Evolutionary conservation across 306 rosid species (phyloP).

Genomic region (Dryas drummondii): DNA sequence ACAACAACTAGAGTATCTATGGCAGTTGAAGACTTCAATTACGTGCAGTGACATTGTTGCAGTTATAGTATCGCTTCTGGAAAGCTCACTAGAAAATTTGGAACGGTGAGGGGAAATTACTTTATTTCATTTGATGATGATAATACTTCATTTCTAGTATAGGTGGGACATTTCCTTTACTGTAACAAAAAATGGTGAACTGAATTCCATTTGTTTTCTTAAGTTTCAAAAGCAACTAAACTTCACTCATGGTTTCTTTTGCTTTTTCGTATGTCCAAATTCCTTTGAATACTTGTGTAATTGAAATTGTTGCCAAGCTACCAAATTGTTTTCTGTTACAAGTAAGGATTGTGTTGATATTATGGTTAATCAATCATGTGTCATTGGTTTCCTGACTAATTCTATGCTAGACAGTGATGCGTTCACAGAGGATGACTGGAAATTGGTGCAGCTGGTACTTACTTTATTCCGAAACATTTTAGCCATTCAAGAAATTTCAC

Average conservation of each 20-base stretch:
- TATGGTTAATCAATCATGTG: background rate
- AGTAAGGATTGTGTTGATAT: background rate
- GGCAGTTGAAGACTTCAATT: conserved; percentile 77
- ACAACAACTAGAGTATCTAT: conserved; percentile 79
- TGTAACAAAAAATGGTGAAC: too few relatives aligned
- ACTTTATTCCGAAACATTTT: conserved; percentile 78
- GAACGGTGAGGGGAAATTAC: conserved; percentile 52
- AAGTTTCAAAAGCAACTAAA: too few relatives aligned
- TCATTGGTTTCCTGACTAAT: conserved; percentile 3
- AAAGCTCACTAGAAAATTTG: conserved; percentile 82
- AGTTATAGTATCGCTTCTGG: conserved; percentile 65
- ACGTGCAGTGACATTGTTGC: conserved; percentile 59
- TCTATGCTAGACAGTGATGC: conserved; percentile 47
- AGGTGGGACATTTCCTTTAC: too few relatives aligned
- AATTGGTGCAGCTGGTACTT: conserved; percentile 81
- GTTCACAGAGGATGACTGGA: conserved; percentile 97
- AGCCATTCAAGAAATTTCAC: conserved; percentile 82
- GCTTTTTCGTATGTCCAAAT: too few relatives aligned
- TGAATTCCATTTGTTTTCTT: background rate
- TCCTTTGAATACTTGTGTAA: too few relatives aligned
- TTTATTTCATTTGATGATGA: background rate
- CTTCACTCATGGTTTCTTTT: too few relatives aligned
- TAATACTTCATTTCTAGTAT: background rate
- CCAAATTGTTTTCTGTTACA: too few relatives aligned
- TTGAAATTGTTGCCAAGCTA: too few relatives aligned